Conservation (phyloP, 1,139 yeast genomes). For the Pichia sp. region DNA sequence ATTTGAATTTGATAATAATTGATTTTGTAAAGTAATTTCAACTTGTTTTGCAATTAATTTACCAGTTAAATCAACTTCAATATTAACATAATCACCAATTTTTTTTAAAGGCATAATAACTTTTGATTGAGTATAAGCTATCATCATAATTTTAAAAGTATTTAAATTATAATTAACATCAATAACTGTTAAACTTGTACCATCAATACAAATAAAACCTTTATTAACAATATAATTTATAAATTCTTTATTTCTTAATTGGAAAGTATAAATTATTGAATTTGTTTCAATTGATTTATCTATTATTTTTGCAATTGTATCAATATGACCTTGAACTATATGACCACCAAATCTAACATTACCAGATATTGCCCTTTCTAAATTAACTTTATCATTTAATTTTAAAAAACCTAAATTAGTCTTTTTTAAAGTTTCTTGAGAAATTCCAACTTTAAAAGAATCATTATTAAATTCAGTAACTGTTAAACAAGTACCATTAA, state of each 20-base stretch:
- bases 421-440: slow-evolving; percentile 86
- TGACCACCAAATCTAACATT: slow-evolving; percentile 94
- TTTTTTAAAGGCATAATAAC: slow-evolving; percentile 66
- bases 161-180: slow-evolving; percentile 52
- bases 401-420: slow-evolving; percentile 63
- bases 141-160: slow-evolving; percentile 81
- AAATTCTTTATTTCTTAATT: slow-evolving; percentile 57
- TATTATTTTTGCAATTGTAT: slow-evolving; percentile 70
- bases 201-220: slow-evolving; percentile 89
- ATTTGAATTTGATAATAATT: slow-evolving; percentile 32
- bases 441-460: slow-evolving; percentile 77
- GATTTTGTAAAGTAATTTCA: slow-evolving; percentile 46
- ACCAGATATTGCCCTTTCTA: slow-evolving; percentile 82
- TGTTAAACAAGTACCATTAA: slow-evolving; percentile 88
- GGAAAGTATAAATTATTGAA: slow-evolving; percentile 70
- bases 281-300: slow-evolving; percentile 59
- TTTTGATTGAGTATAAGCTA: slow-evolving; percentile 81
- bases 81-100: slow-evolving; percentile 64
- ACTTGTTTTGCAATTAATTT: slow-evolving; percentile 87
- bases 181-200: slow-evolving; percentile 88
- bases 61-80: slow-evolving; percentile 93
- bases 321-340: slow-evolving; percentile 96
- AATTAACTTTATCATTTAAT: slow-evolving; percentile 61
- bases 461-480: slow-evolving; percentile 71
- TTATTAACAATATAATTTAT: slow-evolving; percentile 82